phyloP scores from a whole-genome alignment of 169 alveolate genomes.

The Plasmodium coatneyi region DNA sequence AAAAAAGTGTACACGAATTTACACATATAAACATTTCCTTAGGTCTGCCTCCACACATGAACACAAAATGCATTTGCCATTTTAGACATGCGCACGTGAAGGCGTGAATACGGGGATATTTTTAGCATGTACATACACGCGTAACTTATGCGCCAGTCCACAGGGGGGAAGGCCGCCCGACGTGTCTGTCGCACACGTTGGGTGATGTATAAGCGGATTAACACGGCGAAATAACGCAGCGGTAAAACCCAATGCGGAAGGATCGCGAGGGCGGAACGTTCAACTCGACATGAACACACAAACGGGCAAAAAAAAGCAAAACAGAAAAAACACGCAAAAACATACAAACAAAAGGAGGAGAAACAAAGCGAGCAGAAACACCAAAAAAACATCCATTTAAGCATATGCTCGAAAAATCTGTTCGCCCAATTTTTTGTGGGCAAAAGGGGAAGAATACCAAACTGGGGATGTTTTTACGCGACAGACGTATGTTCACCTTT shows the following conservation, averaged over 20 bases:
- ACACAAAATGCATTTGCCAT: background rate
- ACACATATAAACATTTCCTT: background rate
- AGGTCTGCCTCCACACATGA: background rate
- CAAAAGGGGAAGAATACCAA: background rate
- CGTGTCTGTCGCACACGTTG: background rate
- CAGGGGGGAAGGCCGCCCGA: background rate
- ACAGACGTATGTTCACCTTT: background rate
- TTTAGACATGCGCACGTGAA: background rate
- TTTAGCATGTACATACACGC: conserved; percentile 9
- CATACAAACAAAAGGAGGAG: background rate
- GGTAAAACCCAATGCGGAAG: background rate
- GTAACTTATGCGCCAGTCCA: background rate
- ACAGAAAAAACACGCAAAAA: background rate
- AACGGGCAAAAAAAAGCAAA: background rate
- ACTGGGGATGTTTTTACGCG: background rate
- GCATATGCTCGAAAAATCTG: background rate
- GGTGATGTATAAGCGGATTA: background rate
- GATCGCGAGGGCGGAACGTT: background rate
- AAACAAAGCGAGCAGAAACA: background rate
- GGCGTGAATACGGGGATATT: background rate
- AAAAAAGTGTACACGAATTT: background rate
- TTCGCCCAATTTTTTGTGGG: background rate
- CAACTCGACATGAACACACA: background rate
- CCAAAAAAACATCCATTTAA: background rate
- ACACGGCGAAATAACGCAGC: background rate